Base-by-base conservation (phyloP, 2,329 filamentous ascomycete genomes). In the Exophiala phaeomuriformis region DNA sequence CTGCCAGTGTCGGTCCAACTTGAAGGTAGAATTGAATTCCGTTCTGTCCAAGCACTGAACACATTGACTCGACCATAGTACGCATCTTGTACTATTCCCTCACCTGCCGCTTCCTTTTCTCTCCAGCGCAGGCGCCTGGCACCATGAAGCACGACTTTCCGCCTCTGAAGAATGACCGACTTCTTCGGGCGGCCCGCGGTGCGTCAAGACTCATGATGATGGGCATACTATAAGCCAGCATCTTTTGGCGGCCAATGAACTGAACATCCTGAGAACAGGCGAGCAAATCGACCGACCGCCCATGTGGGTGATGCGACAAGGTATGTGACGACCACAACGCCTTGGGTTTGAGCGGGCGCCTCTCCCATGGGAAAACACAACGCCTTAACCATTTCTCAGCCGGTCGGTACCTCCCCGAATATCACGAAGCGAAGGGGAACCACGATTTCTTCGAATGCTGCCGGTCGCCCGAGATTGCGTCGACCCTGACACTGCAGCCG, bases 241-340 rank as follows among this genome's bases (percentile, higher is more conserved):
- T 19, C 19, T 19, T 19, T 19, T 19, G 19, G 19, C 19, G 19
- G 10, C 5, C 30, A 51, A 10, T 33, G 36, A 4, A 47, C 19
- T 37, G 39, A 27, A 37, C 36, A 40, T 12, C 29, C 53, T 27
- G 32, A 47, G 51, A 36, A 12, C 41, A 64, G 90, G 91, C 69
- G 80, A 96, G 73, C 84, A 84, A 69, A 88, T 97, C 62, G 90
- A 96, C 72, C 84, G 93, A 61, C 87, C 93, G 57, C 93, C 93
- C 53, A 88, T 94, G 77, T 98, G 93, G 93, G 90, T 98, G 69
- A 98, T 98, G 93, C 87, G 93, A 72, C 93, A 98, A 83, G 90
- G 90, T 91, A 77, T 70, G 71, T 55, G 46, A 48, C 51, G 54
- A 59, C 61, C 57, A 19, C 19, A 60, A 52, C 64, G 62, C 51